A percentile compares a stretch with the other conserved stretches of the same genome.
phyloP scores from a whole-genome alignment of 441 rosid species.

The California macrophylla region DNA sequence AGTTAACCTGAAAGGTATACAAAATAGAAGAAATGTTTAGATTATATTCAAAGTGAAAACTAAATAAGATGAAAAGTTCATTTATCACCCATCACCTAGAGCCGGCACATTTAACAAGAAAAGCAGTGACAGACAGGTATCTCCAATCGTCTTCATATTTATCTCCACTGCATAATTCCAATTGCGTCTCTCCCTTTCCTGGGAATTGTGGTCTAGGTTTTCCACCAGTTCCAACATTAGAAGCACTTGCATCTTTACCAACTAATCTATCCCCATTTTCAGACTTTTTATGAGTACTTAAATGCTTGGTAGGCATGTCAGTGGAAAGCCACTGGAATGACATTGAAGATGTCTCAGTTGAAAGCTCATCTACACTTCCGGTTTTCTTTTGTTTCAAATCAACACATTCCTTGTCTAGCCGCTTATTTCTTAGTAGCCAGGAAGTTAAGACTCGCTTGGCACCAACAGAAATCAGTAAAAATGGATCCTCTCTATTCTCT shows the following conservation, averaged over 20 bases:
- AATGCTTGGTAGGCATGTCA: constrained; percentile 70
- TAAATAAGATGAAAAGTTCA: constrained; percentile 7
- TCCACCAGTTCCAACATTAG: constrained; percentile 20
- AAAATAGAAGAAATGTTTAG: constrained; percentile 5
- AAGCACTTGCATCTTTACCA: constrained; percentile 17
- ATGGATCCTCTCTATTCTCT: constrained; percentile 35
- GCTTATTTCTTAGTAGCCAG: constrained; percentile 59
- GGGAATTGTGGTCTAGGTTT: constrained; percentile 18
- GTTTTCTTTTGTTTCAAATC: constrained; percentile 13
- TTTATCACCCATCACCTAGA: constrained; percentile 48
- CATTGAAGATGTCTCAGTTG: constrained; percentile 36
- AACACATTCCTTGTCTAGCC: constrained; percentile 19
- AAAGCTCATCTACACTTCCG: constrained; percentile 23
- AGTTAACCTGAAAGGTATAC: constrained; percentile 53
- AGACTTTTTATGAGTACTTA: constrained; percentile 28
- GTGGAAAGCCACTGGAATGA: constrained; percentile 95
- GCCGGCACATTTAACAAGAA: constrained; percentile 62
- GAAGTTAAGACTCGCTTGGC: constrained; percentile 85
- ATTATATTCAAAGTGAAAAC: not conserved
- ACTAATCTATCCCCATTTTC: constrained; percentile 25
- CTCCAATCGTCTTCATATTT: constrained; percentile 86
- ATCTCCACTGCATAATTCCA: constrained; percentile 28
- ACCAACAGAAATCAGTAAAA: constrained; percentile 80
- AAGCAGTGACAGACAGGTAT: constrained; percentile 84
- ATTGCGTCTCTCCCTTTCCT: constrained; percentile 20